Base-by-base conservation (phyloP, 1,139 yeast genomes). In the Barnettozyma hawaiiensis region DNA sequence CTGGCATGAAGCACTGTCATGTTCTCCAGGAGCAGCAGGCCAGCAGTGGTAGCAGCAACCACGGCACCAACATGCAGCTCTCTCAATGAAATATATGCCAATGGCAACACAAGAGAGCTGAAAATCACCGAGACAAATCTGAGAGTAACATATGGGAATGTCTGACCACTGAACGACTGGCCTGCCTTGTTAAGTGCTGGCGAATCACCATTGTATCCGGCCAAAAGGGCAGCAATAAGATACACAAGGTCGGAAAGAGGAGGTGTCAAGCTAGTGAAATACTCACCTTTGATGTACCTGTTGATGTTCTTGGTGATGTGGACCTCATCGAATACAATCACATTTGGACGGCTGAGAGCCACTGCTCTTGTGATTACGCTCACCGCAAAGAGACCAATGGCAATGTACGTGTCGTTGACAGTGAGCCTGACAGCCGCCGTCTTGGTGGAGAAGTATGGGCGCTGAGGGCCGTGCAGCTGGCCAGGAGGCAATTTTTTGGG, bases 261-360 rank as follows among this genome's bases (percentile, higher is more conserved):
- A 0, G 90, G 89, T 43, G 80, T 76, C 3, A 71, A 68, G 49
- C 76, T 84, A 15, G 79, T 57, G 54, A 76, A 81, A 51, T 76
- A 81, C 35, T 72, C 69, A n/a, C 87, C 85, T 33, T 65, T 65
- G 48, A 70, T 63, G 64, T 84, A 86, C 46, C 74, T 71, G 45
- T 78, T 71, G 40, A 92, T 81, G 59, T 78, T 78, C 5, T 80
- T 79, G 11, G 90, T 85, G 46, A 79, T 76, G 57, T 80, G 85
- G 20, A 74, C 76, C 56, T 82, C 89, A 55, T 78, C 84, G 52
- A 72, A 75, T 7, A 80, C 76, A 16, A 77, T 75, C 59, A 71
- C 31, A 58, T 68, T 43, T 62, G 77, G 56, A 61, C 71, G 45
- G 60, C 66, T 14, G 59, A 75, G 24, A 63, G 71, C 27, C 63